Evolutionary conservation across 805 yeast genomes (phyloP).

Genomic region (Candida parachauliodes): DNA sequence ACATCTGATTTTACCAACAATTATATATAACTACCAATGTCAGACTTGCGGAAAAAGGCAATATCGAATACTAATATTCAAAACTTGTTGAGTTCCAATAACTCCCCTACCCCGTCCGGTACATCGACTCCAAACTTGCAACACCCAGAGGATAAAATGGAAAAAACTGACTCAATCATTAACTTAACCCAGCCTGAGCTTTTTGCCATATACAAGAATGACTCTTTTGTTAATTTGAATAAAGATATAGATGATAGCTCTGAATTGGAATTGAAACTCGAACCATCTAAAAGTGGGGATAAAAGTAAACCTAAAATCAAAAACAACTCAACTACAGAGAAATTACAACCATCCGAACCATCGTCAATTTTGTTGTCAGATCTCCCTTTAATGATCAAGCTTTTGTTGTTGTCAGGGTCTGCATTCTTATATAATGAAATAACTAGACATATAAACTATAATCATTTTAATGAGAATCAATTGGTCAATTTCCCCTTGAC

Average conservation of each 20-base stretch:
- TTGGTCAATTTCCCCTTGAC: slow-evolving; percentile 41
- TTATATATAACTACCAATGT: slow-evolving; percentile 4
- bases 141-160: slow-evolving; percentile 13
- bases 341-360: neutral
- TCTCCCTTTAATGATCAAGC: slow-evolving; percentile 13
- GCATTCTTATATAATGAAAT: slow-evolving; percentile 55
- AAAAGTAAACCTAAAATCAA: neutral
- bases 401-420: slow-evolving; percentile 31
- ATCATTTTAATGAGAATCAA: slow-evolving; percentile 41
- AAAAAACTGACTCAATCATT: slow-evolving; percentile 39
- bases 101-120: slow-evolving; percentile 12
- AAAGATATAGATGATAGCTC: slow-evolving; percentile 20
- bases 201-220: slow-evolving; percentile 48
- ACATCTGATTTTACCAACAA: slow-evolving; percentile 1
- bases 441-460: slow-evolving; percentile 49
- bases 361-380: neutral
- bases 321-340: neutral
- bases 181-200: slow-evolving; percentile 50
- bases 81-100: slow-evolving; percentile 8
- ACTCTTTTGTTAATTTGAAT: slow-evolving; percentile 35
- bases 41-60: slow-evolving; percentile 17
- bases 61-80: slow-evolving; percentile 17
- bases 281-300: neutral
- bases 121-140: slow-evolving; percentile 16
- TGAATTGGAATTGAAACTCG: slow-evolving; percentile 3